These are phyloP conservation scores for Boehmeria nivea DNA, from an alignment of 306 rosid genomes.

Conservation along the genomic window DNA sequence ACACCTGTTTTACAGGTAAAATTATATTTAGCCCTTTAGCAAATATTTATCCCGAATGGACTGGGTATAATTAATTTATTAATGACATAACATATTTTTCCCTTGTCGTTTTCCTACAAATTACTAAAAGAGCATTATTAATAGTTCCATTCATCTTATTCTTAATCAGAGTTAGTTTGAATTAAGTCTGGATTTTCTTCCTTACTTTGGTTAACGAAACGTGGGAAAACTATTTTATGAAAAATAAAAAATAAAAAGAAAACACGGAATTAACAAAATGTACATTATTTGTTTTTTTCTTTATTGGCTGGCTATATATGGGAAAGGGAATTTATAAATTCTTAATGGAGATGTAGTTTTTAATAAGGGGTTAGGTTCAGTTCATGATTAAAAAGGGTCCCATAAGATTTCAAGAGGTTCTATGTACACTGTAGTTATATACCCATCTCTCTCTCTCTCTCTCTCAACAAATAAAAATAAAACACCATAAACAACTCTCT, in stretches of 20 bases:
- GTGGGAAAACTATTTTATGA: not conserved
- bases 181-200: not conserved
- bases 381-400: slow-evolving; percentile 42
- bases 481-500: too few relatives aligned
- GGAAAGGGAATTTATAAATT: slow-evolving; percentile 15
- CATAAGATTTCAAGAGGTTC: slow-evolving; percentile 35
- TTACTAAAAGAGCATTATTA: too few relatives aligned
- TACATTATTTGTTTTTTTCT: slow-evolving; percentile 5
- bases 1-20: not conserved
- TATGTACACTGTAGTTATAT: slow-evolving; percentile 5
- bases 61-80: too few relatives aligned
- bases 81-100: too few relatives aligned
- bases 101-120: too few relatives aligned
- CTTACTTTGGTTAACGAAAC: slow-evolving; percentile 18
- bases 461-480: not conserved
- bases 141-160: too few relatives aligned
- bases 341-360: slow-evolving; percentile 10
- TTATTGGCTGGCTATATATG: not conserved
- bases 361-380: slow-evolving; percentile 31
- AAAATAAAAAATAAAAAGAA: not conserved
- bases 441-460: not conserved
- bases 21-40: not conserved
- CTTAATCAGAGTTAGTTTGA: too few relatives aligned
- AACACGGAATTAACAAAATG: not conserved
- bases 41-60: too few relatives aligned